Conservation (phyloP, 495 filamentous ascomycete species). For the Aspergillus baeticus region DNA sequence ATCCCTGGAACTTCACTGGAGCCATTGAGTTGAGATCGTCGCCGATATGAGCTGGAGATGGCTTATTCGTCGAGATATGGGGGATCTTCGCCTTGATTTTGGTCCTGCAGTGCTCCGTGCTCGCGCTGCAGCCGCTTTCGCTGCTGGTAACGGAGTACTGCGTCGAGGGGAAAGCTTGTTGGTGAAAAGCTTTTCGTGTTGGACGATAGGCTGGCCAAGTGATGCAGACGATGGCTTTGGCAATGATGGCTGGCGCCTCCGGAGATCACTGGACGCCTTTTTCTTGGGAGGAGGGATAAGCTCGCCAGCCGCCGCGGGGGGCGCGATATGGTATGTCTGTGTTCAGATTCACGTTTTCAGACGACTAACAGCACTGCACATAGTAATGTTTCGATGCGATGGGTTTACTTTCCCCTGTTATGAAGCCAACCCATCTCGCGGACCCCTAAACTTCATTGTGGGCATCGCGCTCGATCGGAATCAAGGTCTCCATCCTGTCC, state of each 20-base stretch:
- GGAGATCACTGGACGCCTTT: neutral
- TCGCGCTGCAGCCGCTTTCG: neutral
- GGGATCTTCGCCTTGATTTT: neutral
- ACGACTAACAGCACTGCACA: no score
- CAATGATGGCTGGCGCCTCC: neutral
- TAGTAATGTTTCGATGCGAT: no score
- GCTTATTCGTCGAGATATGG: no score
- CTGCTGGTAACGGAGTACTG: neutral
- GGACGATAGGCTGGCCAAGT: neutral
- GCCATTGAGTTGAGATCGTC: neutral
- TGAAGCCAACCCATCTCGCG: no score
- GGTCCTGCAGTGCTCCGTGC: neutral
- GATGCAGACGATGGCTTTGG: neutral
- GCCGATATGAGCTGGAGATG: neutral
- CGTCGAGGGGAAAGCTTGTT: constrained; percentile 3
- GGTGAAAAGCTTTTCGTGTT: neutral
- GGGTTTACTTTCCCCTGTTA: no score
- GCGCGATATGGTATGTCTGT: no score
- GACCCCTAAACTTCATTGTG: no score
- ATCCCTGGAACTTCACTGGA: neutral
- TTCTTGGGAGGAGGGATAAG: neutral
- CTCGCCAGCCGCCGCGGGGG: neutral
- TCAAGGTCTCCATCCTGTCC: no score
- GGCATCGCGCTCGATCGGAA: no score
- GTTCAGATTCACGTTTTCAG: no score